These are phyloP conservation scores for Sugiyamaella xylanicola DNA, from an alignment of 1,139 yeast species.

Conservation along the genomic window DNA sequence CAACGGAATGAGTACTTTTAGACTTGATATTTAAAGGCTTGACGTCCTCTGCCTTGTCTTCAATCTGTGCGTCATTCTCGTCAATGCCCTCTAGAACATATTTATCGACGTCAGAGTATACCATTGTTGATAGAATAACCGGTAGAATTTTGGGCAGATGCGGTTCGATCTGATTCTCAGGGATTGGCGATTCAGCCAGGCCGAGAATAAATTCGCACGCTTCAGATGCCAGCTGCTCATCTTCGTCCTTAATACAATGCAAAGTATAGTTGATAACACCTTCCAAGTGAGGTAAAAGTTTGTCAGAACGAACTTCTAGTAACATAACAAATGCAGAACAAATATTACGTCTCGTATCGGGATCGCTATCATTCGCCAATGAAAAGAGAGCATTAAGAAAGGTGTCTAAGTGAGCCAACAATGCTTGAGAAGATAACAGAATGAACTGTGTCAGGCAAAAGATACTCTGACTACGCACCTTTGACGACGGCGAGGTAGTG, in stretches of 20 bases:
- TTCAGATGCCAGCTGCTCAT: slow-evolving; percentile 80
- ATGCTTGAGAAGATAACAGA: slow-evolving; percentile 64
- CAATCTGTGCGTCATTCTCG: slow-evolving; percentile 74
- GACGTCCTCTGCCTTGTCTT: slow-evolving; percentile 85
- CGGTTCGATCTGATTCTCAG: slow-evolving; percentile 43
- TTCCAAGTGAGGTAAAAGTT: slow-evolving; percentile 72
- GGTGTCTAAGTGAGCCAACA: slow-evolving; percentile 65
- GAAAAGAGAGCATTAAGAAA: slow-evolving; percentile 65
- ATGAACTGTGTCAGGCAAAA: slow-evolving; percentile 79
- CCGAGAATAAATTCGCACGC: slow-evolving; percentile 90
- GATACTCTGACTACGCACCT: slow-evolving; percentile 64
- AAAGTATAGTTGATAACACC: slow-evolving; percentile 85
- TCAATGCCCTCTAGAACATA: slow-evolving; percentile 59
- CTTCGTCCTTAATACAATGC: slow-evolving; percentile 70
- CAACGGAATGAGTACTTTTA: slow-evolving; percentile 60
- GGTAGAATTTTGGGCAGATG: slow-evolving; percentile 69
- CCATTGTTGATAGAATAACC: slow-evolving; percentile 77
- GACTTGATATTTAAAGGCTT: slow-evolving; percentile 73
- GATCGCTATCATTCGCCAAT: slow-evolving; percentile 58
- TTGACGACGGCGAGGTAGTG: slow-evolving; percentile 44
- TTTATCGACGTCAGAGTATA: slow-evolving; percentile 80
- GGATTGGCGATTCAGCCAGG: slow-evolving; percentile 63
- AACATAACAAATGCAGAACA: slow-evolving; percentile 78
- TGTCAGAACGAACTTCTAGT: slow-evolving; percentile 78
- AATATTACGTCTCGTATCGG: slow-evolving; percentile 68